These are phyloP conservation scores for Komagataella populi DNA, from an alignment of 805 yeast genomes.

Conservation along the genomic window DNA sequence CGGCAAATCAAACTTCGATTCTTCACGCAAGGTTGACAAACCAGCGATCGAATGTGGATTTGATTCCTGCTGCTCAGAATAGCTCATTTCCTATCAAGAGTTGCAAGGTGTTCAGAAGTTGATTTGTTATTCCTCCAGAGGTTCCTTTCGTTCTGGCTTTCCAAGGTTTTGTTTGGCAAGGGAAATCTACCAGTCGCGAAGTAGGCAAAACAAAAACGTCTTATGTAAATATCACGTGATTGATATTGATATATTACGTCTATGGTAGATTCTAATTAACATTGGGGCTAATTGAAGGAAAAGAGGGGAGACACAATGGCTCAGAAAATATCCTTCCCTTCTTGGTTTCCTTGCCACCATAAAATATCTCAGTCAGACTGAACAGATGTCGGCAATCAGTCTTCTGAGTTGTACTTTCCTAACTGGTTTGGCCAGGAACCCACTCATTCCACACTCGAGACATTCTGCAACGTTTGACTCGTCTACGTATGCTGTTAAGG, in stretches of 20 bases:
- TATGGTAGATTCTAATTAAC: neutral
- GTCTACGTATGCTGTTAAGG: slow-evolving; percentile 92
- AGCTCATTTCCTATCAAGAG: neutral
- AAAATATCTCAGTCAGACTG: neutral
- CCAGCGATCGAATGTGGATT: neutral
- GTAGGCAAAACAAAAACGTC: neutral
- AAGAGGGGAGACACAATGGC: neutral
- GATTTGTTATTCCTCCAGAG: neutral
- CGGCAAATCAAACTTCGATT: neutral
- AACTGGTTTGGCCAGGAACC: slow-evolving; percentile 82
- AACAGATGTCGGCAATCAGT: slow-evolving; percentile 34
- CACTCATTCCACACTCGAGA: slow-evolving; percentile 82
- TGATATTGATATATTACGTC: neutral
- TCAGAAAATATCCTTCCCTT: neutral
- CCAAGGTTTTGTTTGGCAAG: neutral
- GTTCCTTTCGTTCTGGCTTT: neutral
- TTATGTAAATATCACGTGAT: neutral
- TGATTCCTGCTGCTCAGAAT: neutral
- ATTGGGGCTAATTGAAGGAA: neutral
- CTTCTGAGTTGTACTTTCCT: slow-evolving; percentile 54
- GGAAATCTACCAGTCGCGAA: neutral
- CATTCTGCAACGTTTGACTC: slow-evolving; percentile 81
- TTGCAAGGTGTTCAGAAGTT: neutral
- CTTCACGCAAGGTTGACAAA: neutral
- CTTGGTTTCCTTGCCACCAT: neutral